phyloP scores from a whole-genome alignment of 352 stramenopile genomes.

The Pythium volutum region DNA sequence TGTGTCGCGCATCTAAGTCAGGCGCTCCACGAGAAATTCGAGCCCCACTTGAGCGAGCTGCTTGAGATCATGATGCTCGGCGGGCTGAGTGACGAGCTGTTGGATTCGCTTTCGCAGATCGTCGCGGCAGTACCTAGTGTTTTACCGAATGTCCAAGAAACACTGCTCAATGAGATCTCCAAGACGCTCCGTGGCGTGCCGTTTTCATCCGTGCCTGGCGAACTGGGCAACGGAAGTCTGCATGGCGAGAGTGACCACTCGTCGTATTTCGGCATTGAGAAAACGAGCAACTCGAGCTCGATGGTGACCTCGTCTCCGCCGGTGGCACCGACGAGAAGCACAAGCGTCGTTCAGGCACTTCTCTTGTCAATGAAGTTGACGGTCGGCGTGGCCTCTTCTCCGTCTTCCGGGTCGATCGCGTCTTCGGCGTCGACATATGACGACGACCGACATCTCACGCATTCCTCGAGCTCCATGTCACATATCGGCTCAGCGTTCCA shows the following conservation, averaged over 20 bases:
- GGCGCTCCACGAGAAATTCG: slow-evolving; percentile 56
- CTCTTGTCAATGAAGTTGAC: slow-evolving; percentile 72
- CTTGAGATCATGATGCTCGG: slow-evolving; percentile 86
- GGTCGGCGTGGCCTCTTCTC: slow-evolving; percentile 23
- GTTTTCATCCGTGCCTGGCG: slow-evolving; percentile 38
- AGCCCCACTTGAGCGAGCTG: slow-evolving; percentile 68
- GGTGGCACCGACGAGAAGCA: slow-evolving; percentile 30
- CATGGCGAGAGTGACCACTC: slow-evolving; percentile 13
- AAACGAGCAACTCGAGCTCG: slow-evolving; percentile 13
- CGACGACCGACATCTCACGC: slow-evolving; percentile 28
- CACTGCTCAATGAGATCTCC: slow-evolving; percentile 96
- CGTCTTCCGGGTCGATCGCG: slow-evolving; percentile 12
- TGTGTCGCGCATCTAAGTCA: slow-evolving; percentile 77
- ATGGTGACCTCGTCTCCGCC: slow-evolving; percentile 18
- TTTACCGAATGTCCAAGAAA: slow-evolving; percentile 90
- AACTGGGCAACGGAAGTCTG: slow-evolving; percentile 14
- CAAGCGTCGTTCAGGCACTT: slow-evolving; percentile 62
- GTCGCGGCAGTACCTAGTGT: slow-evolving; percentile 86
- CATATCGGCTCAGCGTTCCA: neutral
- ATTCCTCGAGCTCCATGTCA: neutral
- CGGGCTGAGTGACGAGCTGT: slow-evolving; percentile 93
- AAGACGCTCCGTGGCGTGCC: slow-evolving; percentile 87
- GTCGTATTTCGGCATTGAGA: slow-evolving; percentile 22
- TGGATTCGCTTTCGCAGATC: slow-evolving; percentile 92
- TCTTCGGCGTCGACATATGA: slow-evolving; percentile 13